These are phyloP conservation scores for Nakazawaea pomicola DNA, from an alignment of 805 yeast genomes.

Conservation along the genomic window DNA sequence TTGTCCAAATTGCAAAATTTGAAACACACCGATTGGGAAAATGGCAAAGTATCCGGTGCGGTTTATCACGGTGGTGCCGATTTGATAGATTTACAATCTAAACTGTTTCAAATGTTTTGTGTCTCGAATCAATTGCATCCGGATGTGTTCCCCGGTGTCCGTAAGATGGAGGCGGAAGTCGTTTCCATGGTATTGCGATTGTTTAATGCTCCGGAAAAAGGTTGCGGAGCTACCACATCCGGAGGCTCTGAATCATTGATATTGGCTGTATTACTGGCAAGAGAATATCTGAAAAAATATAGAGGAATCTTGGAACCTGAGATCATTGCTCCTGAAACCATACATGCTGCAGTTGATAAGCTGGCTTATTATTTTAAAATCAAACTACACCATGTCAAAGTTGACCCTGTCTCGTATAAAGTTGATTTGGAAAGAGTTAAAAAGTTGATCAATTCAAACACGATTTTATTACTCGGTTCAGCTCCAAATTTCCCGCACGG, in stretches of 20 bases:
- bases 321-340: slow-evolving; percentile 81
- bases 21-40: slow-evolving; percentile 74
- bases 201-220: slow-evolving; percentile 70
- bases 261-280: slow-evolving; percentile 83
- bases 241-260: slow-evolving; percentile 96
- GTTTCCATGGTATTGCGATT: slow-evolving; percentile 83
- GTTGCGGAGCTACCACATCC: slow-evolving; percentile 80
- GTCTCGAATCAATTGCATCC: slow-evolving; percentile 96
- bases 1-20: slow-evolving; percentile 45
- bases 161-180: slow-evolving; percentile 95
- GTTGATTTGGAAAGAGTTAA: slow-evolving; percentile 63
- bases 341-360: slow-evolving; percentile 94
- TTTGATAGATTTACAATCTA: slow-evolving; percentile 64
- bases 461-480: slow-evolving; percentile 83
- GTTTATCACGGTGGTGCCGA: slow-evolving; percentile 95
- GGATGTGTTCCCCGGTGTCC: slow-evolving; percentile 92
- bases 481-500: slow-evolving; percentile 99
- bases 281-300: slow-evolving; percentile 59
- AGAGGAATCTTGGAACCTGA: slow-evolving; percentile 71
- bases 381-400: slow-evolving; percentile 72
- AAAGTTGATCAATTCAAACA: slow-evolving; percentile 66
- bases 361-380: slow-evolving; percentile 90
- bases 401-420: slow-evolving; percentile 61
- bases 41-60: slow-evolving; percentile 89
- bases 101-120: slow-evolving; percentile 70